Evolutionary conservation across 2,329 filamentous ascomycete genomes (phyloP).

Genomic region (Trichophyton schoenleinii): DNA sequence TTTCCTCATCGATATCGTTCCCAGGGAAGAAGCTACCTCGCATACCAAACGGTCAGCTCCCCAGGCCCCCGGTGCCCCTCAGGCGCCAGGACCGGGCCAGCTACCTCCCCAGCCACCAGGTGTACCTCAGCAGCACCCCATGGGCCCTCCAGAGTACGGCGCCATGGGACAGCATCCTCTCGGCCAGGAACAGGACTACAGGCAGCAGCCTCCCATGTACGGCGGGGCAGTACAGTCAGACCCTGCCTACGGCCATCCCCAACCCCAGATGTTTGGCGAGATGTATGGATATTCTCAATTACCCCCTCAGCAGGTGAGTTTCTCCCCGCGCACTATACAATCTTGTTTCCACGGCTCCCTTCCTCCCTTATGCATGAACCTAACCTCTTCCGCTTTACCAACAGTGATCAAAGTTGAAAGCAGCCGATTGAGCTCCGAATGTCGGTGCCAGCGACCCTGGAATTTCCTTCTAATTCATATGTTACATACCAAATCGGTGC

Average conservation of each 20-base stretch:
- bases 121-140: slow-evolving; percentile 43
- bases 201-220: slow-evolving; percentile 64
- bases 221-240: slow-evolving; percentile 63
- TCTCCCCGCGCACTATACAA: no score
- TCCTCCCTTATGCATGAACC: background rate
- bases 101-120: slow-evolving; percentile 28
- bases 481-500: background rate
- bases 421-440: background rate
- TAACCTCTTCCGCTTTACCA: background rate
- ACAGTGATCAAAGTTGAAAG: background rate
- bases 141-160: slow-evolving; percentile 46
- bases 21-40: slow-evolving; percentile 78
- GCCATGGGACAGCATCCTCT: slow-evolving; percentile 51
- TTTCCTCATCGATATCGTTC: slow-evolving; percentile 97
- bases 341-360: no score
- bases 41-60: slow-evolving; percentile 62
- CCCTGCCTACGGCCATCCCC: slow-evolving; percentile 64
- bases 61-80: slow-evolving; percentile 6
- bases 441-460: background rate
- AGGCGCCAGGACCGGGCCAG: slow-evolving; percentile 26
- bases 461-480: background rate
- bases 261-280: slow-evolving; percentile 64
- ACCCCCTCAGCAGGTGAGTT: slow-evolving; percentile 66
- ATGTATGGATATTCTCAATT: slow-evolving; percentile 80
- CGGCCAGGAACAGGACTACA: slow-evolving; percentile 63